Evolutionary conservation across 2,329 filamentous ascomycete genomes (phyloP), one percentile per base, ranked within the genome.

Genomic region (Neocucurbitaria cava): DNA sequence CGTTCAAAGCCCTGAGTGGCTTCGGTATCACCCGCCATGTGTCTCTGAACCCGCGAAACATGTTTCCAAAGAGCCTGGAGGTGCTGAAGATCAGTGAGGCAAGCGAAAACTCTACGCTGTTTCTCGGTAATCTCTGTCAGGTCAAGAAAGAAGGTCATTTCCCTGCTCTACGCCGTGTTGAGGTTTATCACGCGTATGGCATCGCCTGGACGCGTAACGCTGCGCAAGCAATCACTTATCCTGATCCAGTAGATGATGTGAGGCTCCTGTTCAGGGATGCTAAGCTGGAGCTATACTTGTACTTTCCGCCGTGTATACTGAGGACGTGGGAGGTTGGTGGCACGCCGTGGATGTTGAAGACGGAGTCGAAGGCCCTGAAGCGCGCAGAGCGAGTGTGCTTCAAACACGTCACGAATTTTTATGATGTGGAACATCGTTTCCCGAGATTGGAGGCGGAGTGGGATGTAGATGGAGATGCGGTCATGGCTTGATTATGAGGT

Each of bases 61-160:
- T 65, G 2, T 54, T 66, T 8, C 57, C 64, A 1, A 30, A n/a
- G 5, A 53, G 50, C n/a, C 35, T 65, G 11, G 43, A 65, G 31
- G 30, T 51, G 3, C 35, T 66, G 13, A 49, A 49, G 5, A 61
- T 66, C 20, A 63, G 51, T n/a, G 61, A 63, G 26, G 58, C 52
- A 3, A 56, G 40, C 2, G 13, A 28, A 2, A 7, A 15, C 11
- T 58, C 52, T 1, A 49, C 30, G 5, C 28, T 36, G 2, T 59
- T 63, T 28, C 10, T 66, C 1, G 31, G 52, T 8, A 23, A 54
- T 0, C 21, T 62, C 3, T 65, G 59, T 35, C 18, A 28, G 10
- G 54, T 40, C 7, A 61, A 56, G 43, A 58, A 52, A 10, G 35
- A 24, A 0, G 38, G 15, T 0, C 36, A 39, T 13, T 51, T 57